These are phyloP conservation scores for Rugonectria rugulosa DNA, from an alignment of 2,329 filamentous ascomycete genomes.

Conservation along the genomic window DNA sequence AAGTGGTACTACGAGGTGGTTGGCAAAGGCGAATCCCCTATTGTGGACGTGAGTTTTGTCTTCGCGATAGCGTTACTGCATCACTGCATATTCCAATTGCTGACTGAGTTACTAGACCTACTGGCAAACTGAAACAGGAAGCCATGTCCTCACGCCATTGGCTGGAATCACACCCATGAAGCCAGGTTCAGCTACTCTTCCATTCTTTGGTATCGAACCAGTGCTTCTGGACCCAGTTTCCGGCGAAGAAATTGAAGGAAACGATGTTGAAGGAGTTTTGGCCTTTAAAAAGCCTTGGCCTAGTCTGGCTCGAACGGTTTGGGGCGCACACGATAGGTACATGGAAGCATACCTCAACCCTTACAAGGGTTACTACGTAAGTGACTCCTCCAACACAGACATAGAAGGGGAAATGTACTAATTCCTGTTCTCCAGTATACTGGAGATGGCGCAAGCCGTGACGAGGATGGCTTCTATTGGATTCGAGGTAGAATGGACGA, in stretches of 20 bases:
- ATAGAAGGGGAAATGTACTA: too few species aligned
- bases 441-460: conserved; percentile 87
- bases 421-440: conserved; percentile 74
- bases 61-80: too few species aligned
- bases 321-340: conserved; percentile 92
- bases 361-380: conserved; percentile 93
- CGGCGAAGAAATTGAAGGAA: conserved; percentile 85
- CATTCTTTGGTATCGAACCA: conserved; percentile 97
- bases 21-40: conserved; percentile 85
- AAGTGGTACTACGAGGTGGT: conserved; percentile 96
- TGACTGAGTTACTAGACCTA: conserved; percentile 75
- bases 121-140: conserved; percentile 98
- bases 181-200: conserved; percentile 88
- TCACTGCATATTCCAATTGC: too few species aligned
- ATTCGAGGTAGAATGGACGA: conserved; percentile 95
- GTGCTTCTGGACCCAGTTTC: conserved; percentile 93
- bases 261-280: conserved; percentile 91
- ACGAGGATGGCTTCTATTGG: conserved; percentile 98
- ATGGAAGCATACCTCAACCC: conserved; percentile 97
- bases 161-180: conserved; percentile 92
- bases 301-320: conserved; percentile 96
- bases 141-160: conserved; percentile 88
- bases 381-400: conserved; percentile 45
- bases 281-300: conserved; percentile 96
- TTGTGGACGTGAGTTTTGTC: conserved; percentile 80